Evolutionary conservation across 371 early-diverging fungal genomes (phyloP).

Genomic region (Saksenaea oblongispora): DNA sequence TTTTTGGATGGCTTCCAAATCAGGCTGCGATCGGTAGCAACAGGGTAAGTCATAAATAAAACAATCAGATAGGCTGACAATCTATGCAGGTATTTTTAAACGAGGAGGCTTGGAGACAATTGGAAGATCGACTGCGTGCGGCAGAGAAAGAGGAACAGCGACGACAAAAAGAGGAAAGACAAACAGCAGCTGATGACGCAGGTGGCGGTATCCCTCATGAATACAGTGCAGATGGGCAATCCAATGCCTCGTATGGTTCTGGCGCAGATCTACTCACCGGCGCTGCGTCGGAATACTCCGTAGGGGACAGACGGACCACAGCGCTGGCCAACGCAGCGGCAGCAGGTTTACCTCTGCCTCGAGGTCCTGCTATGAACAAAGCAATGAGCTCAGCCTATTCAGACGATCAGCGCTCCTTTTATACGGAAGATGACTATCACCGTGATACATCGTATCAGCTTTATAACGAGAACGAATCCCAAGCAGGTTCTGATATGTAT

Average conservation of each 20-base stretch:
- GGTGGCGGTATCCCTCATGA: not conserved
- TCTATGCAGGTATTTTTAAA: constrained; percentile 58
- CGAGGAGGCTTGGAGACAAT: constrained; percentile 65
- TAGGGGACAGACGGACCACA: not conserved
- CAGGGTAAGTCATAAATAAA: constrained; percentile 30
- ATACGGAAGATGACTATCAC: constrained; percentile 54
- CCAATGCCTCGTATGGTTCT: constrained; percentile 13
- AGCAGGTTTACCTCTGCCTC: constrained; percentile 24
- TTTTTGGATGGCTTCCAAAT: constrained; percentile 59
- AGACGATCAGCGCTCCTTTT: constrained; percentile 65
- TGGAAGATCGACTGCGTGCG: constrained; percentile 59
- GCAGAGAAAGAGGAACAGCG: constrained; percentile 37
- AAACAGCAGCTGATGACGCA: constrained; percentile 14
- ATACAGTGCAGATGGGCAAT: not conserved
- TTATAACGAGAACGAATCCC: constrained; percentile 26
- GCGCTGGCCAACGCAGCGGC: constrained; percentile 15
- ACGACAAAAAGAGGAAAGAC: constrained; percentile 29
- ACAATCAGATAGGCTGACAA: not conserved
- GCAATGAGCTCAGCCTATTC: constrained; percentile 36
- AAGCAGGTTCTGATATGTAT: constrained; percentile 19
- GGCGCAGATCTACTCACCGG: constrained; percentile 1
- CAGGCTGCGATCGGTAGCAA: constrained; percentile 71
- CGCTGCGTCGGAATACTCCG: constrained; percentile 11
- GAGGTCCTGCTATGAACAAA: not conserved
- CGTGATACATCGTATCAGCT: constrained; percentile 12